Percentiles rank a stretch among this genome's conserved stretches.
Conservation (phyloP, 805 yeast species). For the Allodekkera sacchari region DNA sequence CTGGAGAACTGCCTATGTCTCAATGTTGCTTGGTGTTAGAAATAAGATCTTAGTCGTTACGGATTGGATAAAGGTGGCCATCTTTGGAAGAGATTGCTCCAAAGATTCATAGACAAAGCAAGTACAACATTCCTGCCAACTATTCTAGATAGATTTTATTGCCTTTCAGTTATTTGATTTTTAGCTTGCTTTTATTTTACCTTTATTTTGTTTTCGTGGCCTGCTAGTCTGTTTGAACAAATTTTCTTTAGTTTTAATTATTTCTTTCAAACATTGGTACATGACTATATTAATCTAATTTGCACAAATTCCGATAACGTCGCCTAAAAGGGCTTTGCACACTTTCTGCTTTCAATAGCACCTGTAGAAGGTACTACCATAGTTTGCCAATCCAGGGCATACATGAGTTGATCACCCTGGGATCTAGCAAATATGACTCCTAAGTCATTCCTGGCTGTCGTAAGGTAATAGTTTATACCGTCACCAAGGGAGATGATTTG, state of each 20-base stretch:
- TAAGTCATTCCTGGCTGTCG: slow-evolving; percentile 83
- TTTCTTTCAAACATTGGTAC: neutral
- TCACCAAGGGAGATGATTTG: slow-evolving; percentile 83
- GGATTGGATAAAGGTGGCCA: slow-evolving; percentile 83
- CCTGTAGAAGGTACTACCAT: slow-evolving; percentile 81
- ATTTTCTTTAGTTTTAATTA: neutral
- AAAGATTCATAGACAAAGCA: slow-evolving; percentile 34
- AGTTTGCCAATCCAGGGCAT: slow-evolving; percentile 91
- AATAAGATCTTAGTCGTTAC: slow-evolving; percentile 78
- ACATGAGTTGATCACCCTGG: slow-evolving; percentile 66
- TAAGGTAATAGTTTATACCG: slow-evolving; percentile 81
- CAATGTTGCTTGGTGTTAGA: slow-evolving; percentile 85
- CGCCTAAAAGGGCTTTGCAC: slow-evolving; percentile 74
- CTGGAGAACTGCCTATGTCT: slow-evolving; percentile 92
- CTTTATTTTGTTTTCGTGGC: neutral
- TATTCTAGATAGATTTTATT: neutral
- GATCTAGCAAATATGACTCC: slow-evolving; percentile 89
- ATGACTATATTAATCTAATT: too few relatives aligned
- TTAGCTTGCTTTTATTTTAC: neutral
- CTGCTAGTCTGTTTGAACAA: neutral
- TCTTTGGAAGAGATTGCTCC: slow-evolving; percentile 91
- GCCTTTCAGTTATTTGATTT: neutral
- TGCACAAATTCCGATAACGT: neutral
- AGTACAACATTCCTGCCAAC: too few relatives aligned
- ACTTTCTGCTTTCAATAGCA: slow-evolving; percentile 67